Conservation (phyloP, 73 alveolate species). For the Paramecium tetraurelia region DNA sequence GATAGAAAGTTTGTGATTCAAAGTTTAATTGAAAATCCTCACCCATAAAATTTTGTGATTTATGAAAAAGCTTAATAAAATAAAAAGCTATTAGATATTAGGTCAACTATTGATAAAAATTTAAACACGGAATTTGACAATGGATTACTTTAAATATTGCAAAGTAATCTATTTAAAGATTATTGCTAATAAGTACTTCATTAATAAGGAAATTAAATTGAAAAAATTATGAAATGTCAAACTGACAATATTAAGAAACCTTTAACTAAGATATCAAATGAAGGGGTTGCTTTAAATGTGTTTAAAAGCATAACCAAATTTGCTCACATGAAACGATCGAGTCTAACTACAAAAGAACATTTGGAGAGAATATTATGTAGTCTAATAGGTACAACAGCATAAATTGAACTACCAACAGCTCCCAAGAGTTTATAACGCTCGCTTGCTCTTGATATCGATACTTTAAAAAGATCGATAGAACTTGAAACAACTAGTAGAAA, state of each 20-base stretch:
- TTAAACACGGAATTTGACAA: background rate
- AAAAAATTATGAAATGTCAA: background rate
- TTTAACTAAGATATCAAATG: background rate
- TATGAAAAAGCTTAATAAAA: background rate
- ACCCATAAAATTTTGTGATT: background rate
- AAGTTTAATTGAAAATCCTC: background rate
- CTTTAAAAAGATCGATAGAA: background rate
- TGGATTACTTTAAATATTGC: background rate
- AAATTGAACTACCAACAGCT: background rate
- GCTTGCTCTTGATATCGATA: background rate
- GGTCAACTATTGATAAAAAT: background rate
- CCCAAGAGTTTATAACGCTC: background rate
- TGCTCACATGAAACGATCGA: slow-evolving; percentile 24
- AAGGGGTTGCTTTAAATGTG: background rate
- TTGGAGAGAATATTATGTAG: background rate
- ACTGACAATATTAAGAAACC: background rate
- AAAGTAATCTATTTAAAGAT: background rate
- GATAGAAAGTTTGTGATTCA: background rate
- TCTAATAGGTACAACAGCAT: background rate
- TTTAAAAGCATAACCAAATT: background rate
- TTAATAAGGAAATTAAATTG: background rate
- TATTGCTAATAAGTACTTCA: background rate
- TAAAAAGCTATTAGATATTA: background rate
- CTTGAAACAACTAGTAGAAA: background rate
- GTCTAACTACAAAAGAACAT: background rate